These are phyloP conservation scores for Metroxylon sagu DNA, from an alignment of 176 grass and related monocot species.

Conservation along the genomic window DNA sequence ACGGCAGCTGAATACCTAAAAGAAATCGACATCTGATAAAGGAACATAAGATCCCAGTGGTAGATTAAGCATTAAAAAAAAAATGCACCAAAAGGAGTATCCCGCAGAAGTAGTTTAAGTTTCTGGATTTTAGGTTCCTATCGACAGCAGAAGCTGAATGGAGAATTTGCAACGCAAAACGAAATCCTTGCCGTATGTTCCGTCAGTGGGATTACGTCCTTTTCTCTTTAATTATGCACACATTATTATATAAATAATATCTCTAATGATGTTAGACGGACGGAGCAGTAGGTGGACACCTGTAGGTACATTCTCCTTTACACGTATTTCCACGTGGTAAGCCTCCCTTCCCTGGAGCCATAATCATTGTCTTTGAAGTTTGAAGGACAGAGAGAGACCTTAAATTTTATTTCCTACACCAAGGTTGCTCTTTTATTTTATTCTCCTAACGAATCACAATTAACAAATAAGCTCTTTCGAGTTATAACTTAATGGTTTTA, in stretches of 20 bases:
- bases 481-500: no score
- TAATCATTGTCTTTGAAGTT: slow-evolving; percentile 1
- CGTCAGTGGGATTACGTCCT: neutral
- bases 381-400: neutral
- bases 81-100: no score
- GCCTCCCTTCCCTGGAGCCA: neutral
- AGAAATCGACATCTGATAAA: no score
- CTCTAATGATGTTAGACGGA: neutral
- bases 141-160: neutral
- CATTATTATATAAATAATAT: neutral
- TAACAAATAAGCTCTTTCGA: no score
- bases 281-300: neutral
- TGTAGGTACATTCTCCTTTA: neutral
- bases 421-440: no score
- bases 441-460: no score
- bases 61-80: no score
- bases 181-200: neutral
- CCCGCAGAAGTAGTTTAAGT: no score
- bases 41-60: no score
- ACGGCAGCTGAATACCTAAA: no score
- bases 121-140: no score
- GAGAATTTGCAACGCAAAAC: neutral
- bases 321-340: neutral
- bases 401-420: no score
- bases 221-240: slow-evolving; percentile 1